A percentile compares a stretch with the other conserved stretches of the same genome.
These are phyloP conservation scores for Penicillium sp. DNA, from an alignment of 2,329 filamentous ascomycete genomes.

Conservation along the genomic window DNA sequence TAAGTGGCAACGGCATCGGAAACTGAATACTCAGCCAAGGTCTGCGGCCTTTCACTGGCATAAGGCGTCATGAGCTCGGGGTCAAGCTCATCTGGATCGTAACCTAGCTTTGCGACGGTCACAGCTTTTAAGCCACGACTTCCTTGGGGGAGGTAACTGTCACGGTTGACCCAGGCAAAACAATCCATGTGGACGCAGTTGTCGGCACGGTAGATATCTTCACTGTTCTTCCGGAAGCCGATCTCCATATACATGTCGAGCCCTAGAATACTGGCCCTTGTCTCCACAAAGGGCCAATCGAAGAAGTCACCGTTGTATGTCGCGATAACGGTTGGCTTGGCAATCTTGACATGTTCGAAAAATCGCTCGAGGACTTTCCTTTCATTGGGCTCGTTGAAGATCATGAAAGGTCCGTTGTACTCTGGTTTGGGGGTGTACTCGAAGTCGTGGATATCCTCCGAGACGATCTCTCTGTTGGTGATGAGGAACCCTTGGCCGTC, in stretches of 20 bases:
- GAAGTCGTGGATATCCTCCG: constrained; percentile 94
- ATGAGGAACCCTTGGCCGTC: constrained; percentile 97
- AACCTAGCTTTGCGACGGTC: constrained; percentile 94
- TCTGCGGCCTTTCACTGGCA: constrained; percentile 85
- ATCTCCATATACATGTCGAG: constrained; percentile 99
- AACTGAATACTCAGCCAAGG: constrained; percentile 93
- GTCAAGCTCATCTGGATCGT: constrained; percentile 96
- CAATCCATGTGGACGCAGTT: constrained; percentile 99
- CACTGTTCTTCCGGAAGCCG: constrained; percentile 88
- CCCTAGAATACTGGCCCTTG: constrained; percentile 84
- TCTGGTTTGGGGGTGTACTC: constrained; percentile 98
- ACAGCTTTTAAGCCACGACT: constrained; percentile 96
- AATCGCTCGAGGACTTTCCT: constrained; percentile 84
- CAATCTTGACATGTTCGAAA: constrained; percentile 92
- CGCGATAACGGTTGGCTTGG: constrained; percentile 90
- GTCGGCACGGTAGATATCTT: constrained; percentile 94
- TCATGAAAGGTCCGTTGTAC: constrained; percentile 91
- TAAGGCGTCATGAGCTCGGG: constrained; percentile 93
- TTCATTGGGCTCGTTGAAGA: constrained; percentile 97
- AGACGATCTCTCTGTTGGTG: constrained; percentile 95
- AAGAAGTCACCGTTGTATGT: constrained; percentile 99
- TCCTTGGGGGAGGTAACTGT: constrained; percentile 95
- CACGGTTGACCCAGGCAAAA: constrained; percentile 97
- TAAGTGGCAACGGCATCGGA: constrained; percentile 98
- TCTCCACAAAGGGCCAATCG: constrained; percentile 98